Percentiles rank a stretch among this genome's conserved stretches.
Conservation (phyloP, 192 early-diverging fungal genomes). For the Linderina pennispora region DNA sequence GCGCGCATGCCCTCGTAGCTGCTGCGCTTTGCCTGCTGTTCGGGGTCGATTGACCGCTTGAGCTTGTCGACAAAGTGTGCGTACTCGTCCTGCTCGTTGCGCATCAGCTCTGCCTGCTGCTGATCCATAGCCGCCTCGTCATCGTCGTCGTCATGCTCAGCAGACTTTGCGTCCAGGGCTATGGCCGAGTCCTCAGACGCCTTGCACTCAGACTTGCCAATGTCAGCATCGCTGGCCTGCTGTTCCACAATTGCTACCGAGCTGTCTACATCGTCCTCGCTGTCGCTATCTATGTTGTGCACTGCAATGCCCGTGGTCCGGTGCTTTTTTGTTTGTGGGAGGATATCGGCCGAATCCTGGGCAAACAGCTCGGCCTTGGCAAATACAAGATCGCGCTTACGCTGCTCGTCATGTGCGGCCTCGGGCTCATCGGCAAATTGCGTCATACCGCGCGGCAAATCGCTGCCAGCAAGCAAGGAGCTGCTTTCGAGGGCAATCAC, state of each 20-base stretch:
- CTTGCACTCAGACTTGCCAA: no score
- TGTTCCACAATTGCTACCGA: background rate
- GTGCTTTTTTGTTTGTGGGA: no score
- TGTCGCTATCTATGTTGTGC: conserved; percentile 14
- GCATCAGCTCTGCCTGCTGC: conserved; percentile 19
- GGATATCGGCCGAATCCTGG: background rate
- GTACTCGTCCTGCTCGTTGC: conserved; percentile 58
- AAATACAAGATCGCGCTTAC: background rate
- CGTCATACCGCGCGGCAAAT: no score
- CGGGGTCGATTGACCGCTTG: conserved; percentile 1
- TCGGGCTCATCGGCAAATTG: conserved; percentile 47
- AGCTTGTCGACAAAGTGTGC: conserved; percentile 51
- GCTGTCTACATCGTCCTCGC: conserved; percentile 6
- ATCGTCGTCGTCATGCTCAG: conserved; percentile 13
- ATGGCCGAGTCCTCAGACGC: no score
- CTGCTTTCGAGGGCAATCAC: no score
- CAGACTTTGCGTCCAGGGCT: background rate
- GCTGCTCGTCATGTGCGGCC: no score
- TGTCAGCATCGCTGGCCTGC: background rate
- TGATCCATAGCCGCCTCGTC: conserved; percentile 41
- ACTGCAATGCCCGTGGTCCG: background rate
- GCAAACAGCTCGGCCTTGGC: background rate
- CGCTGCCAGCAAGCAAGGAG: no score
- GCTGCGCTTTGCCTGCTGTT: background rate
- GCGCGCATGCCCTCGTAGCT: conserved; percentile 12